Conservation (phyloP, 352 stramenopile species). For the Globisporangium solare region DNA sequence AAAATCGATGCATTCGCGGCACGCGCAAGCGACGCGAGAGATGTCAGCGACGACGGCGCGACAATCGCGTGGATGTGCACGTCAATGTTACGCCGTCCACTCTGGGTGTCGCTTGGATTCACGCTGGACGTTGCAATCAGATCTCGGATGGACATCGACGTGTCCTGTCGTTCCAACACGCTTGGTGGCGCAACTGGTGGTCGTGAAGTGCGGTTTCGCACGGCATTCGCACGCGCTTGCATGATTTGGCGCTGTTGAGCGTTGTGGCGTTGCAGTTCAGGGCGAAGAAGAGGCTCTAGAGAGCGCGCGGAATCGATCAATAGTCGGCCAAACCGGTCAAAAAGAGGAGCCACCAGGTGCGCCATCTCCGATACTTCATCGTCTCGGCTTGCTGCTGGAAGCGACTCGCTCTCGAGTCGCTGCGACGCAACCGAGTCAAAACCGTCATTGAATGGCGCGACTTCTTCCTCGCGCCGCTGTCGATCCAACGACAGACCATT, state of each 20-base stretch:
- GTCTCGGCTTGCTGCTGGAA: neutral
- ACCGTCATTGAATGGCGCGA: no score
- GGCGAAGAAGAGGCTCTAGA: conserved; percentile 56
- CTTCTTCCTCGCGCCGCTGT: no score
- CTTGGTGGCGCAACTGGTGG: conserved; percentile 8
- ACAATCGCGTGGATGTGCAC: conserved; percentile 88
- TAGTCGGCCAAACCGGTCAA: conserved; percentile 76
- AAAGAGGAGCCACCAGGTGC: conserved; percentile 65
- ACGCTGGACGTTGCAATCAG: conserved; percentile 45
- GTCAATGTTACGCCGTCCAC: conserved; percentile 67
- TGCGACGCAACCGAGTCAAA: no score
- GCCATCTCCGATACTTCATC: conserved; percentile 31
- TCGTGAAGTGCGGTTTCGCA: conserved; percentile 3
- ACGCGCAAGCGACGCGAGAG: conserved; percentile 43
- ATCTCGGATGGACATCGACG: conserved; percentile 51
- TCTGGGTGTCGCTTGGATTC: conserved; percentile 19
- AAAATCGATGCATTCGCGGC: conserved; percentile 9
- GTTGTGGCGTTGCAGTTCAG: conserved; percentile 38
- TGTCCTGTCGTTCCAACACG: conserved; percentile 32
- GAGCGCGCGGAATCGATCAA: conserved; percentile 60
- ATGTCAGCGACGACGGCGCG: conserved; percentile 62
- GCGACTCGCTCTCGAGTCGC: no score
- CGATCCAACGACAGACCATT: no score
- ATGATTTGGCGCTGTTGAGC: conserved; percentile 27
- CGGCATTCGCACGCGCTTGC: conserved; percentile 12